phyloP scores from a whole-genome alignment of 139 green algal species.

The Chlamydomonas schloesseri region DNA sequence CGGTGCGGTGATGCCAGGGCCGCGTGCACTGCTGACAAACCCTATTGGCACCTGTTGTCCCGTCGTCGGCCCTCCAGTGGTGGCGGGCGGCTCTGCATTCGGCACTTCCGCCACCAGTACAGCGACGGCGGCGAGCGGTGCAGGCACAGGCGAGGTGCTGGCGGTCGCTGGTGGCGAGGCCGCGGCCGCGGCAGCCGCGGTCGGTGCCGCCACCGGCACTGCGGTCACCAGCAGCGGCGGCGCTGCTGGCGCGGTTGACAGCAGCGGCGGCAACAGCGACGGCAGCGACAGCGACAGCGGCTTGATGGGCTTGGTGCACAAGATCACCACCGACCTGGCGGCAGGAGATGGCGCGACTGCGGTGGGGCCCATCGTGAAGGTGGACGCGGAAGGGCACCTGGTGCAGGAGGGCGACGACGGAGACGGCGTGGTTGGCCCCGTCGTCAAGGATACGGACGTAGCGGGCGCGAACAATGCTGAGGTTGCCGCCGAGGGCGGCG shows the following conservation, averaged over 20 bases:
- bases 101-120: not conserved
- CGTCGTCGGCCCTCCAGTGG: too few species aligned
- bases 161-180: not conserved
- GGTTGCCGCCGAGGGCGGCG: not conserved
- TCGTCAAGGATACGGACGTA: not conserved
- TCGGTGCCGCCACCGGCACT: not conserved
- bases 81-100: too few species aligned
- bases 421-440: conserved; percentile 15
- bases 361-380: conserved; percentile 40
- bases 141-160: not conserved
- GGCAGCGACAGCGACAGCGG: too few species aligned
- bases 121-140: not conserved
- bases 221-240: not conserved
- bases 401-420: conserved; percentile 35
- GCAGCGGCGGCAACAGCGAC: not conserved
- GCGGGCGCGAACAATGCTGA: too few species aligned
- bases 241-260: not conserved
- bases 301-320: conserved; percentile 28
- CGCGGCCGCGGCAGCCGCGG: not conserved
- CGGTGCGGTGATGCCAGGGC: too few species aligned
- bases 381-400: conserved; percentile 2
- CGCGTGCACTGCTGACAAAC: too few species aligned
- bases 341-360: not conserved
- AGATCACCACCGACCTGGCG: not conserved
- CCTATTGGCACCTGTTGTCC: too few species aligned